A percentile compares a stretch with the other conserved stretches of the same genome.
Conservation (phyloP, 768 basidiomycete genomes). For the Leccinellum albellum region DNA sequence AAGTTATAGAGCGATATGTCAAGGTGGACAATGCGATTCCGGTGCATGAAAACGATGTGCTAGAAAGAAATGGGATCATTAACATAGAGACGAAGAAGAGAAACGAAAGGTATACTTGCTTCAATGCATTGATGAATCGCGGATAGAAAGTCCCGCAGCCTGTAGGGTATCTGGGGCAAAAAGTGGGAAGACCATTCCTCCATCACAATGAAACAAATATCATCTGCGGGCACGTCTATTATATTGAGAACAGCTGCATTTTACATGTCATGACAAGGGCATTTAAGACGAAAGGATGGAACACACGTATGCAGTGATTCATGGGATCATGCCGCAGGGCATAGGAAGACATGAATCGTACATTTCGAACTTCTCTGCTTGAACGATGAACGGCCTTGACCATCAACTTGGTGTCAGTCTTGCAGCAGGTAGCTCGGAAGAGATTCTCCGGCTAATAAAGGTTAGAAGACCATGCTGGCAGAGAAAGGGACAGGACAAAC, state of each 20-base stretch:
- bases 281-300: not conserved
- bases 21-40: conserved; percentile 59
- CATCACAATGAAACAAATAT: conserved; percentile 69
- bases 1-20: conserved; percentile 71
- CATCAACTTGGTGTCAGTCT: conserved; percentile 52
- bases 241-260: conserved; percentile 60
- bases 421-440: conserved; percentile 59
- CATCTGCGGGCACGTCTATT: conserved; percentile 49
- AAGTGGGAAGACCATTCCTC: conserved; percentile 75
- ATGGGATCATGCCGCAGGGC: conserved; percentile 53
- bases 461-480: conserved; percentile 7
- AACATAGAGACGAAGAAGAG: not conserved
- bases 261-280: conserved; percentile 7
- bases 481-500: conserved; percentile 36
- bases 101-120: conserved; percentile 33
- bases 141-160: conserved; percentile 49
- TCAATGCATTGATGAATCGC: conserved; percentile 67
- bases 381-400: conserved; percentile 63
- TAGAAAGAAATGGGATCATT: conserved; percentile 24
- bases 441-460: conserved; percentile 59
- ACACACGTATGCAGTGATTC: conserved; percentile 78
- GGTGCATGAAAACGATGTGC: conserved; percentile 73
- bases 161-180: conserved; percentile 48
- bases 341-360: conserved; percentile 52
- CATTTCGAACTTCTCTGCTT: conserved; percentile 62